These are phyloP conservation scores for Tricholoma furcatifolium DNA, from an alignment of 768 basidiomycete species.

Conservation along the genomic window DNA sequence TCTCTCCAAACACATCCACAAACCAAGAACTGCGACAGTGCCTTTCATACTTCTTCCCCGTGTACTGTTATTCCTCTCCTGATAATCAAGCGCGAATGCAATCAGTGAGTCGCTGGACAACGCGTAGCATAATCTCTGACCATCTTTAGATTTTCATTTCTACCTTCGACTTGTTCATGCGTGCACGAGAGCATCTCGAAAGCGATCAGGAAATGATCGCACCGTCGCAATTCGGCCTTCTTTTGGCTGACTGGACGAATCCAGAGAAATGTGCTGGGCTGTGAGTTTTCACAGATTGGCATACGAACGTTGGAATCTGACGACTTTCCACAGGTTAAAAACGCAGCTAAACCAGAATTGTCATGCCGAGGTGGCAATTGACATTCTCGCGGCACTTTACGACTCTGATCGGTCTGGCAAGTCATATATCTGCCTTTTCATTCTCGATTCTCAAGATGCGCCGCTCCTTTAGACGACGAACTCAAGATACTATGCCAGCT, in stretches of 20 bases:
- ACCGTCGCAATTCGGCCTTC: conserved; percentile 69
- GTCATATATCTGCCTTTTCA: conserved; percentile 3
- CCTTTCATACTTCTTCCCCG: conserved; percentile 93
- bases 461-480: conserved; percentile 45
- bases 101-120: conserved; percentile 30
- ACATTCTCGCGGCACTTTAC: conserved; percentile 50
- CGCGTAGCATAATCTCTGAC: not conserved
- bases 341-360: conserved; percentile 25
- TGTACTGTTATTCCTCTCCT: conserved; percentile 85
- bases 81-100: conserved; percentile 72
- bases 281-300: conserved; percentile 22
- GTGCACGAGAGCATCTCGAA: conserved; percentile 61
- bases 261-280: conserved; percentile 64
- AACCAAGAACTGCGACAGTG: conserved; percentile 91
- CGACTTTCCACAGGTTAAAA: conserved; percentile 4
- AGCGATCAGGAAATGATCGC: conserved; percentile 74
- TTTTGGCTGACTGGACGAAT: conserved; percentile 89
- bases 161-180: conserved; percentile 59
- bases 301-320: not conserved
- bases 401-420: conserved; percentile 46
- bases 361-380: conserved; percentile 59
- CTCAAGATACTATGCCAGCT: conserved; percentile 65
- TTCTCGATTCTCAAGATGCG: not conserved
- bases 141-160: conserved; percentile 64
- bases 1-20: conserved; percentile 80